These are phyloP conservation scores for Pterulicium gracile DNA, from an alignment of 1,284 basidiomycete genomes.

Conservation along the genomic window DNA sequence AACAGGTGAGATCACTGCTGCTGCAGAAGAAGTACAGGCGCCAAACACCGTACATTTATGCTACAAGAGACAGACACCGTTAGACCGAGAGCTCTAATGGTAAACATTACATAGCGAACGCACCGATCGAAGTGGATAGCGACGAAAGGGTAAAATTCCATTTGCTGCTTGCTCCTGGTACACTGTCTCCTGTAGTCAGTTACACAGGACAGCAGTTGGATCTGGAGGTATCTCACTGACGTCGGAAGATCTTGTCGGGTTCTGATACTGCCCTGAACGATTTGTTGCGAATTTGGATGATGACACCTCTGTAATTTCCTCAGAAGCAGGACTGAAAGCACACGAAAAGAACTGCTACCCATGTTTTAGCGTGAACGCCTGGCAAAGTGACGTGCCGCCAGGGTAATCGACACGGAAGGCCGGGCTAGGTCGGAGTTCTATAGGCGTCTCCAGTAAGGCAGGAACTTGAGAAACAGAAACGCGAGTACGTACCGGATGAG, in stretches of 20 bases:
- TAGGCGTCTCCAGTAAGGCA: neutral
- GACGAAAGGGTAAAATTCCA: slow-evolving; percentile 46
- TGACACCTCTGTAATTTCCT: neutral
- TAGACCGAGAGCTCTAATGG: slow-evolving; percentile 34
- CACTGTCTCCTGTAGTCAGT: neutral
- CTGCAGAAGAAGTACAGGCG: neutral
- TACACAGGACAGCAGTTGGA: too few species aligned
- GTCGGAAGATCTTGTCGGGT: neutral
- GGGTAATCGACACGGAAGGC: slow-evolving; percentile 1
- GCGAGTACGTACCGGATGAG: neutral
- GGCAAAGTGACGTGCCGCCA: neutral
- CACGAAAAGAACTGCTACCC: neutral
- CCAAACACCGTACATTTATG: slow-evolving; percentile 4
- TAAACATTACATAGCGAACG: slow-evolving; percentile 29
- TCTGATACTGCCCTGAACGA: neutral
- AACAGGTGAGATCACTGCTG: slow-evolving; percentile 8
- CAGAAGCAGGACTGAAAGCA: neutral
- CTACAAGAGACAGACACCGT: neutral
- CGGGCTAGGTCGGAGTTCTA: neutral
- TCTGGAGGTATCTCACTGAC: too few species aligned
- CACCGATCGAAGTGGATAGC: slow-evolving; percentile 59
- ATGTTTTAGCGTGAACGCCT: neutral
- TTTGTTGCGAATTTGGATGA: neutral
- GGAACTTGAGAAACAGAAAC: neutral
- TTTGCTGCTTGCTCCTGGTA: slow-evolving; percentile 54